Evolutionary conservation across 73 alveolate species (phyloP), one percentile per base, ranked within the genome.

Genomic region (Paramecium biaurelia): DNA sequence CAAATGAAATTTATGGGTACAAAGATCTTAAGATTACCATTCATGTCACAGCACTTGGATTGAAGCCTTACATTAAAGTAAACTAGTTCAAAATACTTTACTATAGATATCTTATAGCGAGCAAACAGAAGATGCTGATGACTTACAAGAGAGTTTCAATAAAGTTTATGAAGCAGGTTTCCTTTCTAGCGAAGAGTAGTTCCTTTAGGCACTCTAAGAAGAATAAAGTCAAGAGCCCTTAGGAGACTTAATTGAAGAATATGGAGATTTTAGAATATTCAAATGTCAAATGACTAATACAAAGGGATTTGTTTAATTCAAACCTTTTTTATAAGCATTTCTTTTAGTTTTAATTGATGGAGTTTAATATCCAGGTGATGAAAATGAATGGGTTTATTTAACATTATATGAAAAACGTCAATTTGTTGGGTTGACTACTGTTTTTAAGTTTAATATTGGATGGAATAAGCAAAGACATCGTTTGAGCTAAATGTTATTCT

Each of bases 51-150:
- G 70, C 90, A 41, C 45, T 41, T 79, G 56, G 90, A 20, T 45
- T 79, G 49, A 79, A 23, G 24, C 90, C 90, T 23, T 79, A 43
- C 14, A 47, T 79, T 43, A 41, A 43, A 79, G 74, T 79, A 79
- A 30, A 20, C 11, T 14, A 5, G 9, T 23, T 38, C 35, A 72
- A 20, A 35, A 20, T n/a, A 34, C n/a, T 37, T 12, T 24, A 35
- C 11, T 15, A 70, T 34, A 72, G 86, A 72, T 72, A 28, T 37
- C 47, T 12, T 79, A 79, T 79, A 43, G 63, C n/a, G 90, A 79
- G 28, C n/a, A 42, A 11, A 79, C 70, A 23, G 70, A 79, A 45
- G 90, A 79, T 79, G 74, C 76, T 4, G 90, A 79, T 79, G 74
- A 79, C n/a, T 43, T 79, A 43, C 0, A 79, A 4, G 90, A 45